Percentiles rank a stretch among this genome's conserved stretches.
These are phyloP conservation scores for Tricholoma saponaceum DNA, from an alignment of 768 basidiomycete species.

Conservation along the genomic window DNA sequence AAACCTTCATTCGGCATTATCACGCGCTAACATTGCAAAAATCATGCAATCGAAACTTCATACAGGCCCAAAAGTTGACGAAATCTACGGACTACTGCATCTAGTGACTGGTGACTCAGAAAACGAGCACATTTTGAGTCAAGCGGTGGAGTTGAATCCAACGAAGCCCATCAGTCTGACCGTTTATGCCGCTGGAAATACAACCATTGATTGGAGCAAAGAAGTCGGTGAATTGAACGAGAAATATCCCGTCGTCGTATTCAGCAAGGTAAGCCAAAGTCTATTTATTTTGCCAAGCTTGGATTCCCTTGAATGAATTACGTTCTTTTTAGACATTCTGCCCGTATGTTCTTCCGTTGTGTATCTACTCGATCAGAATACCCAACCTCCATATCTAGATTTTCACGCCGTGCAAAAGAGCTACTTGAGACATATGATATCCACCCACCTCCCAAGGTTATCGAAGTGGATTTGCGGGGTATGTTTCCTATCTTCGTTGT, in stretches of 20 bases:
- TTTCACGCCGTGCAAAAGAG: constrained; percentile 56
- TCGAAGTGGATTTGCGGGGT: constrained; percentile 78
- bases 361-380: not conserved
- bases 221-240: constrained; percentile 39
- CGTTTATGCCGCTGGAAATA: constrained; percentile 51
- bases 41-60: constrained; percentile 27
- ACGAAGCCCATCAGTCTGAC: constrained; percentile 43
- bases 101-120: constrained; percentile 50
- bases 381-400: constrained; percentile 32
- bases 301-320: not conserved
- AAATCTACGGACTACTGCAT: constrained; percentile 71
- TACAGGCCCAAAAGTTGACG: constrained; percentile 34
- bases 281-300: not conserved
- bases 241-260: constrained; percentile 65
- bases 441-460: constrained; percentile 57
- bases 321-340: constrained; percentile 54
- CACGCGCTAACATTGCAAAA: constrained; percentile 36
- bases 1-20: constrained; percentile 25
- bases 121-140: constrained; percentile 35
- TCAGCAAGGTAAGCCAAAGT: constrained; percentile 63
- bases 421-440: constrained; percentile 59
- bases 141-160: constrained; percentile 40
- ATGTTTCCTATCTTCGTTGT: constrained; percentile 1
- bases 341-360: constrained; percentile 39
- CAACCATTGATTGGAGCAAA: constrained; percentile 38